Evolutionary conservation across 306 rosid genomes (phyloP).

Genomic region (Citrullus colocynthis): DNA sequence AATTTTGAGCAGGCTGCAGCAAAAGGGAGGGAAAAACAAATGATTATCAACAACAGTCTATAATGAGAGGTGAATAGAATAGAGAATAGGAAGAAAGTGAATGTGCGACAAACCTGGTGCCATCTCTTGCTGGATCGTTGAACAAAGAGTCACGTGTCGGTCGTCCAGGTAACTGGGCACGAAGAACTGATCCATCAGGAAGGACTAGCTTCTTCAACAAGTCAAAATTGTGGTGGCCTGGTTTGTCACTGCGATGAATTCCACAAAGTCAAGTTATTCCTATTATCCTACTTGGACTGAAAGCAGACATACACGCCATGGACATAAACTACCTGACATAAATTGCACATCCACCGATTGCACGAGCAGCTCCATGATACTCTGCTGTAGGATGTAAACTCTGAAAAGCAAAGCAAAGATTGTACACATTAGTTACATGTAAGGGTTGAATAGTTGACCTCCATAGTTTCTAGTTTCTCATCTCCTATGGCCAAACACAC

Average conservation of each 20-base stretch:
- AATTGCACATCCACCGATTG: constrained; percentile 91
- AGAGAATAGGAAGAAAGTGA: not conserved
- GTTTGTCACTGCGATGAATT: constrained; percentile 56
- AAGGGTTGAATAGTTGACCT: not conserved
- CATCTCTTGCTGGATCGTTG: constrained; percentile 86
- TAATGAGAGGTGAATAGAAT: not conserved
- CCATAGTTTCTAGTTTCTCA: not conserved
- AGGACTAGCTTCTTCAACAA: constrained; percentile 79
- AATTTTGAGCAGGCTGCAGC: constrained; percentile 77
- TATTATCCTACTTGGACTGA: not conserved
- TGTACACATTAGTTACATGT: not conserved
- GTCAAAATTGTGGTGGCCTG: constrained; percentile 88
- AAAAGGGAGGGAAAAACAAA: constrained; percentile 6
- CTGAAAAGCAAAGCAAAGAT: constrained; percentile 23
- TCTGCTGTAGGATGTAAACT: constrained; percentile 88
- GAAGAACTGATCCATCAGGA: constrained; percentile 95
- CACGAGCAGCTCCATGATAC: constrained; percentile 94
- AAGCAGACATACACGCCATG: not conserved
- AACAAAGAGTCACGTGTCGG: constrained; percentile 84
- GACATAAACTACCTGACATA: constrained; percentile 59
- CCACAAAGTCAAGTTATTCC: not conserved
- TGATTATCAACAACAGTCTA: not conserved
- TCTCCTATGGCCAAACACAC: not conserved
- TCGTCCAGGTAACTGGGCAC: constrained; percentile 81
- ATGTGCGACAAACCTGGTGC: constrained; percentile 40